These are phyloP conservation scores for Darksidea phi DNA, from an alignment of 495 filamentous ascomycete species.

Conservation along the genomic window DNA sequence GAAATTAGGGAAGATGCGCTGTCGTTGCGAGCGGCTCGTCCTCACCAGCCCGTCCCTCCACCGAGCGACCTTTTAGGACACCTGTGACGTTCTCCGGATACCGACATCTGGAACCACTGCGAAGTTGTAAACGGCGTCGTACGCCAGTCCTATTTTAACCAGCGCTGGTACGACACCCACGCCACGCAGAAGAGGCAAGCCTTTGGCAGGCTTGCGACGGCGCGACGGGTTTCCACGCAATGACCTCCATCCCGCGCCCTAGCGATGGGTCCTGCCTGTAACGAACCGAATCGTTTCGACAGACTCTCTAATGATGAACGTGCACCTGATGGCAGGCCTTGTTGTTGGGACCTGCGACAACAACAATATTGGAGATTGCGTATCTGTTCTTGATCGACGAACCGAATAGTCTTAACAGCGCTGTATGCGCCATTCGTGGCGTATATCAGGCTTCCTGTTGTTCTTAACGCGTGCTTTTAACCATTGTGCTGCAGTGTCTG, in stretches of 20 bases:
- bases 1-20: too few species aligned
- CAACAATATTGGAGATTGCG: not conserved
- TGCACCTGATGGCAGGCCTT: not conserved
- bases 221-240: not conserved
- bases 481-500: not conserved
- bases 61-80: too few species aligned
- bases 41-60: too few species aligned
- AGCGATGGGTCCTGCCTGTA: not conserved
- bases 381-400: not conserved
- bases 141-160: too few species aligned
- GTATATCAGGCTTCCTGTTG: not conserved
- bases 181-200: too few species aligned
- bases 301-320: slow-evolving; percentile 6
- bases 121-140: too few species aligned
- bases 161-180: too few species aligned
- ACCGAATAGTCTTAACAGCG: not conserved
- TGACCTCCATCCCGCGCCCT: not conserved
- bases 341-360: not conserved
- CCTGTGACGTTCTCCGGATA: too few species aligned
- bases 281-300: not conserved
- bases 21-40: too few species aligned
- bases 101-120: too few species aligned
- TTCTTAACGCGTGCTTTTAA: not conserved
- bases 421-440: not conserved
- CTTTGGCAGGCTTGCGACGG: not conserved